Base-by-base conservation (phyloP, 768 basidiomycete species). In the Lepiota brunneoincarnata region DNA sequence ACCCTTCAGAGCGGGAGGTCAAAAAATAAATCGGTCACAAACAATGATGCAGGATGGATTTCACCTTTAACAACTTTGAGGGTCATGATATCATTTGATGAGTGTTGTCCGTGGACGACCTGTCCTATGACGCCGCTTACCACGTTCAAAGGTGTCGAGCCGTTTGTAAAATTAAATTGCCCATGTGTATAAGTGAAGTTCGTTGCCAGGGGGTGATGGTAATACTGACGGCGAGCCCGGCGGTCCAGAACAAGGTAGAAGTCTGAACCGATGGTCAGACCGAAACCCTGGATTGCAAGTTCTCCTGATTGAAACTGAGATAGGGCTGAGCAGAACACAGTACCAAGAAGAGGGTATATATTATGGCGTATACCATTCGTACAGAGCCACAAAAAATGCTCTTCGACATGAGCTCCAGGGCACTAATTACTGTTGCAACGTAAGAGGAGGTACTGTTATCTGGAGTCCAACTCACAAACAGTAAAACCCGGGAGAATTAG, bases 401-500 rank as follows among this genome's bases (percentile, higher is more conserved):
- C 63, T 81, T 82, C 12, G 90, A 91, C 65, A 89, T 89, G 54
- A 92, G 71, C 66, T 92, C 91, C 14, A 93, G 73, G 6, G 91
- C 84, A 54, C 86, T 86, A 49, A 84, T 86, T 59, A 91, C 90
- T 89, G 54, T 6, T 21, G 34, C 14, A n/a, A 43, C 49, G 39
- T 59, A 15, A 34, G n/a, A 42, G 31, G n/a, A 17, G 28, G 3
- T 26, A 36, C 20, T 15, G 39, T 51, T 28, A 49, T 47, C 26
- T 50, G 54, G 34, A 12, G 56, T n/a, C 49, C n/a, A 2, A 72
- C 89, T 70, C 64, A 90, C 90, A 71, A 51, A 91, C 79, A 11
- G 88, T 89, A 63, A 91, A 94, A 24, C 91, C 93, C 7, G 93
- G 93, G 12, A 95, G 80, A 58, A 96, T 92, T 43, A 91, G 78